These are phyloP conservation scores for Phytophthora sp. DNA, from an alignment of 352 stramenopile species.

Conservation along the genomic window DNA sequence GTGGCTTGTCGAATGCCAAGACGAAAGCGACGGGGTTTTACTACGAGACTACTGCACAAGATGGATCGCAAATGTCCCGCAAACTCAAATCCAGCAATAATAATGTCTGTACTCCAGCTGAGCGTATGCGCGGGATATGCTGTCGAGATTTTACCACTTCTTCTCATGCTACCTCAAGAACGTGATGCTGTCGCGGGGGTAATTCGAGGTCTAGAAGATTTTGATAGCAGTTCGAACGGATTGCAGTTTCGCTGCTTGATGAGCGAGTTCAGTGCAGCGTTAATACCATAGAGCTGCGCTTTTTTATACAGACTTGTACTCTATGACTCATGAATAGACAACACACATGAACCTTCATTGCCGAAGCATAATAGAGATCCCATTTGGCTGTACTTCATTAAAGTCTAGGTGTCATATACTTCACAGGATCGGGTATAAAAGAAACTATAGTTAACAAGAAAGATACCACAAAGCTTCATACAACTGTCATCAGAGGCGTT, in stretches of 20 bases:
- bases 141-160: constrained; percentile 6
- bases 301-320: too few relatives aligned
- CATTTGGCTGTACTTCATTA: too few relatives aligned
- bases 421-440: too few relatives aligned
- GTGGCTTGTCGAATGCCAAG: constrained; percentile 8
- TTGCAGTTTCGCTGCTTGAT: constrained; percentile 13
- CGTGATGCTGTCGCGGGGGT: background rate
- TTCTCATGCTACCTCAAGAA: constrained; percentile 18
- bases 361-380: too few relatives aligned
- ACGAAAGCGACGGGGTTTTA: constrained; percentile 1
- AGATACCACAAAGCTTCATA: too few relatives aligned
- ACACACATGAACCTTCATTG: too few relatives aligned
- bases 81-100: background rate
- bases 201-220: constrained; percentile 2
- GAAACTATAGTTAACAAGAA: too few relatives aligned
- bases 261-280: constrained; percentile 4
- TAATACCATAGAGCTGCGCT: too few relatives aligned
- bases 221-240: constrained; percentile 2
- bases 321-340: too few relatives aligned
- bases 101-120: constrained; percentile 1
- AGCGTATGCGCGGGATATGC: constrained; percentile 6
- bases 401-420: too few relatives aligned
- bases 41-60: constrained; percentile 4
- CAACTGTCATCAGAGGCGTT: too few relatives aligned
- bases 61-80: constrained; percentile 7